These are phyloP conservation scores for Calonectria pteridis DNA, from an alignment of 2,329 filamentous ascomycete species.

Conservation along the genomic window DNA sequence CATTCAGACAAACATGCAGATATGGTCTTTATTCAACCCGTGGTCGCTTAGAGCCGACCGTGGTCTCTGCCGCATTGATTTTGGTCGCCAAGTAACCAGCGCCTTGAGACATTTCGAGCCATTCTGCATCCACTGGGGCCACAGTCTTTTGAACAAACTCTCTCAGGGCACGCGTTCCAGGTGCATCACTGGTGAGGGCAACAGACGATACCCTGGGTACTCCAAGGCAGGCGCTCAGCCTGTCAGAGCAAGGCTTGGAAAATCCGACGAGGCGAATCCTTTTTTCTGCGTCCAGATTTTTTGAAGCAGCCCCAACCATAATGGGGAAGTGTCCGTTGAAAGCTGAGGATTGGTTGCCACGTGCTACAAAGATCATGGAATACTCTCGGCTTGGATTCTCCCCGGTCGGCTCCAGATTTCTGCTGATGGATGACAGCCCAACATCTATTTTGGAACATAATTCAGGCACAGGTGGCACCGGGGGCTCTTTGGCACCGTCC, in stretches of 20 bases:
- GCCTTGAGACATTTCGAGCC: conserved; percentile 55
- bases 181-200: conserved; percentile 68
- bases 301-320: conserved; percentile 65
- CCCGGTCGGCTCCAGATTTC: conserved; percentile 56
- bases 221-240: conserved; percentile 68
- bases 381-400: conserved; percentile 49
- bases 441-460: conserved; percentile 71
- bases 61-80: conserved; percentile 52
- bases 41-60: conserved; percentile 49
- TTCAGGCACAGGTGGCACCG: conserved; percentile 59
- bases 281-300: conserved; percentile 50
- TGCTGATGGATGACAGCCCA: conserved; percentile 74
- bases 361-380: conserved; percentile 68
- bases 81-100: conserved; percentile 48
- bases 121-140: conserved; percentile 63
- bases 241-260: conserved; percentile 69
- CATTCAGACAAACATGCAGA: not conserved
- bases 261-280: conserved; percentile 72
- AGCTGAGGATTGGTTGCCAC: conserved; percentile 67
- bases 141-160: conserved; percentile 68
- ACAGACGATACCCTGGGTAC: conserved; percentile 75
- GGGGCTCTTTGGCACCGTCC: conserved; percentile 39
- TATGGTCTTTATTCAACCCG: conserved; percentile 25
- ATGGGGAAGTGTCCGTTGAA: conserved; percentile 72
- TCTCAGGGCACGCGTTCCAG: conserved; percentile 67